Conservation (phyloP, 2,329 filamentous ascomycete species). For the Colletotrichum salicis region DNA sequence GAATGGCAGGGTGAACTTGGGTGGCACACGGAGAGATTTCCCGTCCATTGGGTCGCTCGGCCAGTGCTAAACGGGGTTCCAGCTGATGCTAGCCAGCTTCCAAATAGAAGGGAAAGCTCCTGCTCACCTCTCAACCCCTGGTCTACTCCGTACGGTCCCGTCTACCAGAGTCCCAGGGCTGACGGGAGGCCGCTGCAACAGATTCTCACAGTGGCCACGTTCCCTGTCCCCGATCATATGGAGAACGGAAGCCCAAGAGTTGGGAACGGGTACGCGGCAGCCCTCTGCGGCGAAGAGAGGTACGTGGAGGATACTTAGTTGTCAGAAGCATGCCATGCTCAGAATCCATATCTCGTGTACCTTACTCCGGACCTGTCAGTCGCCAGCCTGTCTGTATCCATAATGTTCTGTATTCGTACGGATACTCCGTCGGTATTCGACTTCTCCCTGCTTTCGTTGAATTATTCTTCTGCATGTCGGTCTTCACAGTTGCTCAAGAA, state of each 20-base stretch:
- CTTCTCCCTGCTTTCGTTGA: neutral
- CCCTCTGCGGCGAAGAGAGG: neutral
- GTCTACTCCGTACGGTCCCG: neutral
- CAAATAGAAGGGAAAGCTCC: neutral
- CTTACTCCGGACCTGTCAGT: neutral
- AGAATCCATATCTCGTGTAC: neutral
- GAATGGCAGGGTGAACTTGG: no score
- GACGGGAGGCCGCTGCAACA: neutral
- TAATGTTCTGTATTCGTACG: no score
- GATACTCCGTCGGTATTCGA: neutral
- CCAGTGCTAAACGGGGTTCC: neutral
- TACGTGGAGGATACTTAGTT: conserved; percentile 9
- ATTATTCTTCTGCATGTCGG: neutral
- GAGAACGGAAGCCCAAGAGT: conserved; percentile 4
- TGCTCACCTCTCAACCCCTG: neutral
- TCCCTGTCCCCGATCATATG: conserved; percentile 17
- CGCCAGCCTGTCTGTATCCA: neutral
- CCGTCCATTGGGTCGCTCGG: no score
- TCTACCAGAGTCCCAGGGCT: conserved; percentile 9
- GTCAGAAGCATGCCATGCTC: neutral
- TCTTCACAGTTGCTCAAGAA: neutral
- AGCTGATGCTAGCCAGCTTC: neutral
- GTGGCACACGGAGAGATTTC: no score
- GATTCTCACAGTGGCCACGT: conserved; percentile 29
- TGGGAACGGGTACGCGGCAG: conserved; percentile 31